Base-by-base conservation (phyloP, 108 stramenopile genomes). In the Cyclotella choctawhatcheeana region DNA sequence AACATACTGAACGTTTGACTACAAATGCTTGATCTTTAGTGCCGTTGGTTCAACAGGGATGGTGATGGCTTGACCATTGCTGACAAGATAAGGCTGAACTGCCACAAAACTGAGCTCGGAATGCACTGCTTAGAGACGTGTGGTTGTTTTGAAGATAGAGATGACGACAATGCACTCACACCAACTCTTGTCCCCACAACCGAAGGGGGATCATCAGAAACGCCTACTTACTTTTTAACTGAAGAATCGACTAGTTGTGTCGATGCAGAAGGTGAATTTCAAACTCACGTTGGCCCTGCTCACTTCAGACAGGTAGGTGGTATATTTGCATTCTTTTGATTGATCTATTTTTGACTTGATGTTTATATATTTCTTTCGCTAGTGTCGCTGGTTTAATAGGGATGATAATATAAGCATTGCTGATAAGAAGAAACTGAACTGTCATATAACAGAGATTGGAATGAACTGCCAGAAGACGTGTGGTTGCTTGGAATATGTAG, bases 391-490 rank as follows among this genome's bases (percentile, higher is more conserved):
- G 77, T 65, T 78, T 50, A 71, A 70, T 21, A 35, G 58, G 1
- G 69, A 69, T 58, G 64, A 44, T 16, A 44, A 64, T 22, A 8
- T 64, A n/a, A 30, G 32, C 60, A 37, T 59, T 43, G 64, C 69
- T 12, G 68, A 70, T 25, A 78, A 78, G 69, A 59, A 64, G 69
- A 58, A 37, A 22, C 43, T 78, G 30, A 78, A 78, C 45, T 78
- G 77, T 20, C 60, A 54, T 17, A 56, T 59, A 7, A 71, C 77
- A 32, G 69, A 78, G 53, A 78, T 78, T 51, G 77, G 77, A n/a
- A 29, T 71, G 10, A 70, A 66, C 31, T 78, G 77, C 45, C 44
- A 37, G 7, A 58, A 34, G 30, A 43, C 69, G 18, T 76, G 74
- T 76, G 65, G 65, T 12, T 76, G 74, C 47, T n/a, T n/a, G n/a